These are phyloP conservation scores for Aureococcus anophagefferens DNA, from an alignment of 108 stramenopile genomes.

Conservation along the genomic window DNA sequence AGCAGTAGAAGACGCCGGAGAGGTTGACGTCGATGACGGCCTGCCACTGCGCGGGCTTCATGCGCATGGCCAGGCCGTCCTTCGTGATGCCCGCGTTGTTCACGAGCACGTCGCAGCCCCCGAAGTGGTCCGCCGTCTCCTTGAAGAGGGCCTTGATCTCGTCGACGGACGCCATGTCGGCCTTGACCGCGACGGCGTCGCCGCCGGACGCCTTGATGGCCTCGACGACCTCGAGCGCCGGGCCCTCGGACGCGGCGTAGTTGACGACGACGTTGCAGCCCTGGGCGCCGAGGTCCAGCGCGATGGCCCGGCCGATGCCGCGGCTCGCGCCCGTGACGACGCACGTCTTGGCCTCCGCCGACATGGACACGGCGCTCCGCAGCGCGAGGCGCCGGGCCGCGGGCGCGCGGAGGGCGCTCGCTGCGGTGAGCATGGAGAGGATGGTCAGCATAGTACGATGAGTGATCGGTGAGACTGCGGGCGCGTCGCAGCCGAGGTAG, in stretches of 20 bases:
- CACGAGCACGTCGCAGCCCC: constrained; percentile 74
- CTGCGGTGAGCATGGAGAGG: too few relatives aligned
- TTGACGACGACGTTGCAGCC: constrained; percentile 90
- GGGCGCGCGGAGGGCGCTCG: too few relatives aligned
- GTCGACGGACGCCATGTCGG: constrained; percentile 67
- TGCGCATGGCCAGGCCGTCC: constrained; percentile 81
- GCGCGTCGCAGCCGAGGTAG: too few relatives aligned
- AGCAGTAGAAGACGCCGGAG: constrained; percentile 86
- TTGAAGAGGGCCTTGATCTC: constrained; percentile 68
- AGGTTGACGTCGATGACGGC: constrained; percentile 87
- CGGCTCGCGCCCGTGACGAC: constrained; percentile 86
- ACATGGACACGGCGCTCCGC: background rate
- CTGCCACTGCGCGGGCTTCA: constrained; percentile 90
- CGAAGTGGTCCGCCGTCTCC: constrained; percentile 59
- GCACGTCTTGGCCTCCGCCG: constrained; percentile 4
- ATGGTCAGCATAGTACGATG: too few relatives aligned
- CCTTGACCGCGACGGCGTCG: constrained; percentile 66
- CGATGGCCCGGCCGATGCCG: constrained; percentile 84
- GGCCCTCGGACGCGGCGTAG: constrained; percentile 72
- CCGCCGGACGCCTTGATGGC: constrained; percentile 54
- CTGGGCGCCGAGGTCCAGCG: constrained; percentile 65
- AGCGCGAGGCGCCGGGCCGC: too few relatives aligned
- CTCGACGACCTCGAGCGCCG: constrained; percentile 67
- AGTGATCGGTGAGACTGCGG: too few relatives aligned
- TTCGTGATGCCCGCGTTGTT: constrained; percentile 94